Evolutionary conservation across 768 basidiomycete genomes (phyloP), one percentile per base, ranked within the genome.

Genomic region (Amanita exitialis): DNA sequence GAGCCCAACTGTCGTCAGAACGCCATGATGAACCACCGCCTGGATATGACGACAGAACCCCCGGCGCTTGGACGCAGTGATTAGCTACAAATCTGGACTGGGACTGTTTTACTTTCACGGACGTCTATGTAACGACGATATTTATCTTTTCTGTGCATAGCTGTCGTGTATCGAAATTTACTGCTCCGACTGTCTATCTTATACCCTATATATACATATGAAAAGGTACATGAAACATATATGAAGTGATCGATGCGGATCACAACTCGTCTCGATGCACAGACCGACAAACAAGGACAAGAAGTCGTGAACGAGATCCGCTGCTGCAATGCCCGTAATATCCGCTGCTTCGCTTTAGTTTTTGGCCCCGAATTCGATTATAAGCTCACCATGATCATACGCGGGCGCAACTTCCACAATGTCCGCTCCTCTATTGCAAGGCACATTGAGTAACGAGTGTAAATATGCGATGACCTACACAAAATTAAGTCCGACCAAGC

Each of bases 401-500:
- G 32, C 32, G 32, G 32, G 32, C 12, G 32, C 32, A 3, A 32
- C 32, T 13, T 32, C 32, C 13, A 32, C 32, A 32, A 32, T 32
- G 32, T 32, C 32, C 32, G 32, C 13, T 12, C 30, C 30, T 12
- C 30, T 30, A 30, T 30, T 30, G 8, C 8, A 30, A 30, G 32
- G 32, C 32, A 13, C 13, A 13, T 13, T 32, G 10, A 32, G 13
- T 13, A 2, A 32, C 32, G 32, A 32, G 32, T 10, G 30, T 30
- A 28, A 28, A 28, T 28, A 13, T 32, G 30, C 5, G 3, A 32
- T 32, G 13, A 37, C 43, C 15, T 44, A 88, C 87, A 90, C 80
- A 51, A 90, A 81, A 61, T 90, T 88, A 30, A 92, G 67, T 4
- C 87, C 87, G 1, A 78, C 78, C 10, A 91, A 71, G 12, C 90